Evolutionary conservation across 192 early-diverging fungal genomes (phyloP).

Genomic region (Podila clonocystis): DNA sequence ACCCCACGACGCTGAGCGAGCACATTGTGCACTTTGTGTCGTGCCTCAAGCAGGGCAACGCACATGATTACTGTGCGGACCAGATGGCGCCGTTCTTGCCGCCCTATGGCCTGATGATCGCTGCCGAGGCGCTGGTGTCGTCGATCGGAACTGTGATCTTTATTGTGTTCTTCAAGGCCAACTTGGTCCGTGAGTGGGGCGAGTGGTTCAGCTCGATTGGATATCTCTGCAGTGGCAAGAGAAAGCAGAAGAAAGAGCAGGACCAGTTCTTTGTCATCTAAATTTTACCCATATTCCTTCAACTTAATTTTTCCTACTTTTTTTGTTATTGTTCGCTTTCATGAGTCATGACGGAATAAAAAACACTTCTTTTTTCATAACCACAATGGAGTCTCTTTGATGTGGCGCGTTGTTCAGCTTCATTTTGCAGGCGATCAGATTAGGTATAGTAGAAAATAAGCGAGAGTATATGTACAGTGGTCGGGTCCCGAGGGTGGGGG

Average conservation of each 20-base stretch:
- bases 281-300: not conserved
- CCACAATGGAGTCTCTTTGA: too few relatives aligned
- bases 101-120: conserved; percentile 55
- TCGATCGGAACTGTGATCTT: conserved; percentile 55
- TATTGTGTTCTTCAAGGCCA: conserved; percentile 58
- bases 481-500: too few relatives aligned
- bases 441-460: too few relatives aligned
- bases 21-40: conserved; percentile 37
- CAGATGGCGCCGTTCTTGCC: conserved; percentile 48
- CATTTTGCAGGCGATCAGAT: too few relatives aligned
- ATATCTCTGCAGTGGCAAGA: conserved; percentile 33
- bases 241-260: conserved; percentile 48
- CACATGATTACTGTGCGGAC: conserved; percentile 51
- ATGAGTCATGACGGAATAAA: too few relatives aligned
- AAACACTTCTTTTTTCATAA: too few relatives aligned
- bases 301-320: too few relatives aligned
- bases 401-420: too few relatives aligned
- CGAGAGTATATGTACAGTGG: too few relatives aligned
- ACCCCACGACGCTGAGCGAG: conserved; percentile 8
- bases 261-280: conserved; percentile 61
- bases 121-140: conserved; percentile 57
- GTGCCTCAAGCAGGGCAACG: conserved; percentile 46
- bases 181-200: conserved; percentile 55
- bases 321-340: too few relatives aligned
- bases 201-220: conserved; percentile 54